Evolutionary conservation across 768 basidiomycete genomes (phyloP).

Genomic region (Xerocomellus amylosporus): DNA sequence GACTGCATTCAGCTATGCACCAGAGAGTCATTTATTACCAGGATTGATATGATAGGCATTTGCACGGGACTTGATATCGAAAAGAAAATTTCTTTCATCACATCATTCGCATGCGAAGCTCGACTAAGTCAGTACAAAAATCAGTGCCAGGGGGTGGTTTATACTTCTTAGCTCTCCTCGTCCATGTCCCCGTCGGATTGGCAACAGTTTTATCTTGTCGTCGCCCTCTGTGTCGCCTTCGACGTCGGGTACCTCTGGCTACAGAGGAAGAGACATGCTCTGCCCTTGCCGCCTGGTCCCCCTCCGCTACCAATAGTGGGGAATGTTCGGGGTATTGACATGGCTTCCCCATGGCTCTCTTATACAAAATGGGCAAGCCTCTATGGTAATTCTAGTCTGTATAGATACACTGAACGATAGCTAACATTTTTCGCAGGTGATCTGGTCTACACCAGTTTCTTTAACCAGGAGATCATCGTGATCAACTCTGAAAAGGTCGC

Average conservation of each 20-base stretch:
- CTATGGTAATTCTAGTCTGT: conserved; percentile 11
- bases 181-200: conserved; percentile 3
- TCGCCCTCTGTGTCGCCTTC: conserved; percentile 9
- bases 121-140: conserved; percentile 2
- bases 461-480: conserved; percentile 26
- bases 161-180: not conserved
- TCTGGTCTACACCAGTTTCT: conserved; percentile 24
- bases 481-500: conserved; percentile 27
- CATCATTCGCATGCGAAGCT: not conserved
- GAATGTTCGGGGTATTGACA: conserved; percentile 17
- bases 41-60: not conserved
- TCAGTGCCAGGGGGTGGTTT: not conserved
- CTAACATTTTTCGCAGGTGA: conserved; percentile 18
- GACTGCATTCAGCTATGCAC: not conserved
- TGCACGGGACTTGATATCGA: not conserved
- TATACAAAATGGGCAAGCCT: conserved; percentile 17
- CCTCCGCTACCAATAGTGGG: conserved; percentile 17
- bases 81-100: not conserved
- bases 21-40: not conserved
- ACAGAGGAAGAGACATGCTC: conserved; percentile 1
- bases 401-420: not conserved
- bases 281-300: conserved; percentile 23
- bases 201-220: conserved; percentile 12
- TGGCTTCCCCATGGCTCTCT: conserved; percentile 17
- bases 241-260: not conserved